Conservation (phyloP, 805 yeast genomes). For the Grigorovia jiainica region DNA sequence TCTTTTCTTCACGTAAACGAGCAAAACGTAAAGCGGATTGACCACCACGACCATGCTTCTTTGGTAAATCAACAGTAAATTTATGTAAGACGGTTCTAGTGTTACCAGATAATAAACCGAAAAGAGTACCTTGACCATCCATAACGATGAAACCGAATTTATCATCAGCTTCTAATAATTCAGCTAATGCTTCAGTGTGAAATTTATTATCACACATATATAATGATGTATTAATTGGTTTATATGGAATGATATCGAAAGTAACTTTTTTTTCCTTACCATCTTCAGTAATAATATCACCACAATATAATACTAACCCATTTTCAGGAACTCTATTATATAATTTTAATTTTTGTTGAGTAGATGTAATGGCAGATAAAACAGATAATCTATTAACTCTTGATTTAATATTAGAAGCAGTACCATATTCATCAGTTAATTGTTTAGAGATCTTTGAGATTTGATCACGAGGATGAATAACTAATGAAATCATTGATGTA, state of each 20-base stretch:
- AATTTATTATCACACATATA: constrained; percentile 96
- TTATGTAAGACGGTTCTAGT: constrained; percentile 94
- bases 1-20: constrained; percentile 96
- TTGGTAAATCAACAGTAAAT: constrained; percentile 94
- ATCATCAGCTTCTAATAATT: constrained; percentile 89
- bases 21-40: constrained; percentile 99
- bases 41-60: constrained; percentile 99
- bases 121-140: constrained; percentile 99
- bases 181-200: constrained; percentile 94
- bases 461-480: constrained; percentile 93
- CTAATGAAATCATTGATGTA: constrained; percentile 95
- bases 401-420: constrained; percentile 96
- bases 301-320: constrained; percentile 95
- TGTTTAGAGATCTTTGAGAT: constrained; percentile 78
- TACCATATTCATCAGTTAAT: constrained; percentile 97
- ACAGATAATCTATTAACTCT: constrained; percentile 95
- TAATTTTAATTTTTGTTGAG: constrained; percentile 90
- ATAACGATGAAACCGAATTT: constrained; percentile 94
- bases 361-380: constrained; percentile 91
- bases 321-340: constrained; percentile 86
- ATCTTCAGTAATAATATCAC: constrained; percentile 94
- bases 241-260: constrained; percentile 97
- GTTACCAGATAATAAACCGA: constrained; percentile 93
- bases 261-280: constrained; percentile 96
- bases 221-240: constrained; percentile 94